These are phyloP conservation scores for Penicillium verrucosum DNA, from an alignment of 2,329 filamentous ascomycete species.

Conservation along the genomic window DNA sequence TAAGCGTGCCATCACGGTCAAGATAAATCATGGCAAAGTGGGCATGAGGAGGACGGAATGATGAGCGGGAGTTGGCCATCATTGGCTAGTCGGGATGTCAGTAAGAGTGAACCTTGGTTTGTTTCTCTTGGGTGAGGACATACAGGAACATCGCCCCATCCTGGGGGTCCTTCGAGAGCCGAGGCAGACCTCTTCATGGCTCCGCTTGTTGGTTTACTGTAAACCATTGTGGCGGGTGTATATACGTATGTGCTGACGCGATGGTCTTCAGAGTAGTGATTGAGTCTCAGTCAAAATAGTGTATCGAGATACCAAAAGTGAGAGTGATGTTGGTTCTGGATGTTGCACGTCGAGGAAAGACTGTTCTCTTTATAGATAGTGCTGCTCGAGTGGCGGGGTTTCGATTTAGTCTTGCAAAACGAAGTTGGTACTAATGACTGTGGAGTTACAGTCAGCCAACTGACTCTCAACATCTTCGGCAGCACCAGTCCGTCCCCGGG, in stretches of 20 bases:
- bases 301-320: background rate
- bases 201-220: slow-evolving; percentile 25
- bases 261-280: background rate
- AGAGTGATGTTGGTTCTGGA: background rate
- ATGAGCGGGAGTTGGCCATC: slow-evolving; percentile 24
- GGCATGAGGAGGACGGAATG: slow-evolving; percentile 29
- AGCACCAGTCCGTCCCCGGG: slow-evolving; percentile 3
- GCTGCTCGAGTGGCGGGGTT: slow-evolving; percentile 1
- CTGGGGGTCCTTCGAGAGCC: slow-evolving; percentile 24
- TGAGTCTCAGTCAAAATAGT: background rate
- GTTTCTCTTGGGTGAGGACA: background rate
- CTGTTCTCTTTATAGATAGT: slow-evolving; percentile 10
- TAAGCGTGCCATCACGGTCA: slow-evolving; percentile 33
- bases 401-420: background rate
- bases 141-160: slow-evolving; percentile 34
- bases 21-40: slow-evolving; percentile 40
- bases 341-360: background rate
- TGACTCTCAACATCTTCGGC: background rate
- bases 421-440: background rate
- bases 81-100: slow-evolving; percentile 23
- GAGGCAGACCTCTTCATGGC: slow-evolving; percentile 33
- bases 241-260: background rate
- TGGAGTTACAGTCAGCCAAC: slow-evolving; percentile 7
- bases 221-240: slow-evolving; percentile 27
- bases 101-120: background rate